Conservation (phyloP, 2,329 filamentous ascomycete genomes). For the Pyrenophora graminea region DNA sequence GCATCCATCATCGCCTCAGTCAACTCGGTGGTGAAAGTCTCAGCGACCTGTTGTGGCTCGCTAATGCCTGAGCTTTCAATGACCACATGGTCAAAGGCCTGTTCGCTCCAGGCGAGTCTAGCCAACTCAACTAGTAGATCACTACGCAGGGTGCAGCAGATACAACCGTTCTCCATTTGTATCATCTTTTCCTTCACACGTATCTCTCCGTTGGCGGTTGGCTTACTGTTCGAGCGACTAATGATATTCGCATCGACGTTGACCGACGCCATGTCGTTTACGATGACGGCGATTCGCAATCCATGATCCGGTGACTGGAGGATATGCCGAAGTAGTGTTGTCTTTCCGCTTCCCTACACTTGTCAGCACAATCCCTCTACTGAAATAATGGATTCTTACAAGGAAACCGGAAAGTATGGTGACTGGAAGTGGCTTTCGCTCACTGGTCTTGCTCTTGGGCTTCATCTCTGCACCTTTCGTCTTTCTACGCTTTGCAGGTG, state of each 20-base stretch:
- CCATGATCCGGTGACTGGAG: constrained; percentile 67
- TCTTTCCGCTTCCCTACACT: constrained; percentile 69
- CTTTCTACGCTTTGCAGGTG: constrained; percentile 27
- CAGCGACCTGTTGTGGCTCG: constrained; percentile 73
- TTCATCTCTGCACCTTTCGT: constrained; percentile 14
- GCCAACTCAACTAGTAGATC: constrained; percentile 73
- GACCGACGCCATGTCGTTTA: constrained; percentile 68
- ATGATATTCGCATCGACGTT: constrained; percentile 70
- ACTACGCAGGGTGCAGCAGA: constrained; percentile 74
- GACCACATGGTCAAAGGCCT: constrained; percentile 71
- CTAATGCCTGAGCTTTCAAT: constrained; percentile 75
- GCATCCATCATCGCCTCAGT: constrained; percentile 53
- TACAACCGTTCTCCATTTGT: constrained; percentile 69
- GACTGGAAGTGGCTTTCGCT: constrained; percentile 55
- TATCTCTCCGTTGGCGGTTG: constrained; percentile 44
- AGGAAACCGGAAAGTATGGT: constrained; percentile 66
- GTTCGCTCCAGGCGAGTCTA: constrained; percentile 61
- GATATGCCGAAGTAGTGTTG: constrained; percentile 70
- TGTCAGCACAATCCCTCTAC: constrained; percentile 4
- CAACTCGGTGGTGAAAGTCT: constrained; percentile 66
- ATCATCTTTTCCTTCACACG: constrained; percentile 68
- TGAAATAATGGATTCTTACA: constrained; percentile 38
- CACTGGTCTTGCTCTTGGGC: constrained; percentile 11
- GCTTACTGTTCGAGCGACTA: constrained; percentile 45
- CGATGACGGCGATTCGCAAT: constrained; percentile 70